phyloP scores from a whole-genome alignment of 2,329 filamentous ascomycete genomes.

The Epichloe gansuensis region DNA sequence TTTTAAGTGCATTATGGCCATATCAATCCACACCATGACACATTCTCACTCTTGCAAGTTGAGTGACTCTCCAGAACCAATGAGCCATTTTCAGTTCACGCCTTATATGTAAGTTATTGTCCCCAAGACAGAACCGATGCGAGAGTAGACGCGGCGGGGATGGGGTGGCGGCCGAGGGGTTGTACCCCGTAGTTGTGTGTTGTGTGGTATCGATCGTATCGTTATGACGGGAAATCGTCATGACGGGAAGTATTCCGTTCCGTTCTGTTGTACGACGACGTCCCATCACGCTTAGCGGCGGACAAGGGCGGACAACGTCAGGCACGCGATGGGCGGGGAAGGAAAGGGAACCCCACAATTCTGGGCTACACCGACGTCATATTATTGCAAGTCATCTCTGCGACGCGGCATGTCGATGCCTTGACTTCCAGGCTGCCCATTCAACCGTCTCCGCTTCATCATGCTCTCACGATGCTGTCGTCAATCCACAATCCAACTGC shows the following conservation, averaged over 20 bases:
- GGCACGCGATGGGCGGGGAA: background rate
- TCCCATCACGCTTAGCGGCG: background rate
- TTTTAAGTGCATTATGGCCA: background rate
- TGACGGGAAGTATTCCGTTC: too few relatives aligned
- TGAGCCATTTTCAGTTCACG: background rate
- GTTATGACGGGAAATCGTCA: too few relatives aligned
- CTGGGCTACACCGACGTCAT: background rate
- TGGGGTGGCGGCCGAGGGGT: too few relatives aligned
- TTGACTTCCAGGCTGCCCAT: too few relatives aligned
- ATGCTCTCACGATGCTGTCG: too few relatives aligned
- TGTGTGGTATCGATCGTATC: too few relatives aligned
- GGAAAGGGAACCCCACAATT: background rate
- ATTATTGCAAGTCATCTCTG: conserved; percentile 4
- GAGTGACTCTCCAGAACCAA: background rate
- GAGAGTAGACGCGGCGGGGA: background rate
- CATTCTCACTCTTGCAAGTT: background rate
- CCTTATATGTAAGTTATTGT: background rate
- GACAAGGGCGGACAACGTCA: background rate
- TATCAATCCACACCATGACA: background rate
- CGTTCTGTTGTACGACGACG: too few relatives aligned
- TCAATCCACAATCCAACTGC: too few relatives aligned
- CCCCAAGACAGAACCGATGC: background rate
- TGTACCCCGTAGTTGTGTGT: too few relatives aligned
- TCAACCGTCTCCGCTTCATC: too few relatives aligned
- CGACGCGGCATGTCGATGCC: background rate